Percentiles rank a stretch among this genome's conserved stretches.
These are phyloP conservation scores for Persicaria tinctoria DNA, from an alignment of 148 eudicot genomes.

Conservation along the genomic window DNA sequence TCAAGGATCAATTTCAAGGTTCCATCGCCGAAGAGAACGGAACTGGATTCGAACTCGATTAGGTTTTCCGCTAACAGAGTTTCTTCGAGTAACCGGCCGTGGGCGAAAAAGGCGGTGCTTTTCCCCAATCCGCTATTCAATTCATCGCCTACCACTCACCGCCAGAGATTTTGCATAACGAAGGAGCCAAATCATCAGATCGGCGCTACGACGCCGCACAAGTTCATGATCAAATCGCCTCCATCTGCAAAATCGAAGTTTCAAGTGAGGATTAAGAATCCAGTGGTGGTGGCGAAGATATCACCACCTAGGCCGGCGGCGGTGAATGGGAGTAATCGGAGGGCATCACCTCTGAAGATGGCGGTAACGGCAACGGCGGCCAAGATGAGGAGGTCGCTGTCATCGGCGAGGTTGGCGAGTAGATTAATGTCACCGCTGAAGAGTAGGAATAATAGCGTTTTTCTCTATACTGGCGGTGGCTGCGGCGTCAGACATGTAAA, in stretches of 20 bases:
- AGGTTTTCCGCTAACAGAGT: constrained; percentile 60
- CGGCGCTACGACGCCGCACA: constrained; percentile 42
- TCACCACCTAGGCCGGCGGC: constrained; percentile 34
- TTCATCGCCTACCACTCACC: constrained; percentile 52
- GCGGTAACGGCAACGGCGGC: constrained; percentile 24
- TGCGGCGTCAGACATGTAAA: too few species aligned
- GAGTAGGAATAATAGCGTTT: constrained; percentile 43
- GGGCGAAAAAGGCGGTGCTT: constrained; percentile 82
- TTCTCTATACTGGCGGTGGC: constrained; percentile 19
- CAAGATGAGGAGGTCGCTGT: constrained; percentile 57
- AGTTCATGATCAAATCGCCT: constrained; percentile 68
- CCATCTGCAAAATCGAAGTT: constrained; percentile 23
- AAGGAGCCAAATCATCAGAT: constrained; percentile 36
- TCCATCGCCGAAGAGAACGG: constrained; percentile 33
- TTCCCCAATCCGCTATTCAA: constrained; percentile 83
- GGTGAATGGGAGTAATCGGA: not conserved
- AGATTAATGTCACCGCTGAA: constrained; percentile 80
- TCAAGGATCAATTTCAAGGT: constrained; percentile 73
- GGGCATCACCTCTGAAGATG: constrained; percentile 24
- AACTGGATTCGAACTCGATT: constrained; percentile 1
- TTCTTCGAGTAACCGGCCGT: constrained; percentile 81
- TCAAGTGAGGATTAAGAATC: constrained; percentile 46
- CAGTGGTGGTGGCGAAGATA: constrained; percentile 22
- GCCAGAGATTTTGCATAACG: constrained; percentile 47
- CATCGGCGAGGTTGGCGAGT: constrained; percentile 68